Base-by-base conservation (phyloP, 108 stramenopile species). In the Hondaea fermentalgiana region DNA sequence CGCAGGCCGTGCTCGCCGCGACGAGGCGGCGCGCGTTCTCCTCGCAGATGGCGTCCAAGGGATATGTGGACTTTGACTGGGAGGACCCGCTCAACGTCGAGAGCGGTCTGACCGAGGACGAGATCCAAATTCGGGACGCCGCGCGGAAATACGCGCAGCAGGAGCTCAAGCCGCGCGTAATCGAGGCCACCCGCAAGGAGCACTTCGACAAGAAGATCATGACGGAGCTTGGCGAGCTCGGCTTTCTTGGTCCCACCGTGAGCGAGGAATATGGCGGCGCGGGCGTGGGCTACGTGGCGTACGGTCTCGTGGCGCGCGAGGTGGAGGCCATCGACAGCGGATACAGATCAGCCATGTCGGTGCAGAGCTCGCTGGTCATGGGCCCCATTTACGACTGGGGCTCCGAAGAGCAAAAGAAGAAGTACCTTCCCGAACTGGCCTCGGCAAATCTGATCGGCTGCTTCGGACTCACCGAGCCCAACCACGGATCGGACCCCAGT, bases 381-480 rank as follows among this genome's bases (percentile, higher is more conserved):
- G 94, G 96, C 92, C 98, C 98, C 87, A 98, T 98, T 76, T 96
- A 96, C 89, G 93, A 94, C 17, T 98, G 96, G 89, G 98, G 96
- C 49, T 92, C 91, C 23, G 96, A 98, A 87, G 92, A 93, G 60
- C 92, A 96, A 91, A 95, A 95, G 88, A 91, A 89, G 71, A 97
- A 95, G 89, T 97, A 96, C 89, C 92, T 98, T 88, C 98, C 98
- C 5, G 92, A 93, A 57, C 92, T 97, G 59, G 97, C 97, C 8
- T 17, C 71, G 5, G 97, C 97, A 21, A 92, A 95, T 17, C 69
- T 97, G 44, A 90, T 98, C 16, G 97, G 98, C 72, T 98, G 97
- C 88, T 98, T 98, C 92, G 98, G 98, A 5, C 91, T 98, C 89
- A 98, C 98, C 45, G 98, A 98, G 89, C 98, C 98, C 28, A 96